phyloP scores from a whole-genome alignment of 768 basidiomycete genomes.

The Boletus rubescentipes region DNA sequence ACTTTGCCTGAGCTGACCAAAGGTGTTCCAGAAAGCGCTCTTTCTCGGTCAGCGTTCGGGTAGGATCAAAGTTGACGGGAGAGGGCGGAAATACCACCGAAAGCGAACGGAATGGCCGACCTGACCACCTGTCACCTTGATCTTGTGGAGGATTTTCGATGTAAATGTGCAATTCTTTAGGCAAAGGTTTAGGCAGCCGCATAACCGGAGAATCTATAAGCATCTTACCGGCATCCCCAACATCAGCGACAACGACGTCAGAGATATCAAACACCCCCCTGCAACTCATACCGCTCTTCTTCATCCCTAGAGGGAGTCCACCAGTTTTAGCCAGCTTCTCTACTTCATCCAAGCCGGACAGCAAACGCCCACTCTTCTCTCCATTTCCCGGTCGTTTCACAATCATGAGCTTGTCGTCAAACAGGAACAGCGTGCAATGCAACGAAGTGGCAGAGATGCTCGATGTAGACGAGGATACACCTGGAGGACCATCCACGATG shows the following conservation, averaged over 20 bases:
- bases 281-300: constrained; percentile 78
- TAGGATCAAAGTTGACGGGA: constrained; percentile 63
- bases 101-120: constrained; percentile 78
- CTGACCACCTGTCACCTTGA: constrained; percentile 84
- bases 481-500: constrained; percentile 44
- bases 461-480: constrained; percentile 43
- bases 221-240: constrained; percentile 77
- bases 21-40: constrained; percentile 83
- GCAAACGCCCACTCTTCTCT: constrained; percentile 67
- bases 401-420: constrained; percentile 91
- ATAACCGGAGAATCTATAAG: neutral
- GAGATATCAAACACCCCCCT: constrained; percentile 84
- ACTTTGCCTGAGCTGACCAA: constrained; percentile 84
- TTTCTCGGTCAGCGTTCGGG: constrained; percentile 65
- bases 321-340: constrained; percentile 70
- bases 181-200: constrained; percentile 7
- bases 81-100: constrained; percentile 76
- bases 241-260: constrained; percentile 80
- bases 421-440: constrained; percentile 88
- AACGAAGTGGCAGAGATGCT: constrained; percentile 48
- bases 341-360: constrained; percentile 77
- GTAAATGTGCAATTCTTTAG: constrained; percentile 79
- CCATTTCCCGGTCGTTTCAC: constrained; percentile 80
- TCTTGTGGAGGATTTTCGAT: constrained; percentile 81
- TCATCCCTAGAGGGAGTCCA: constrained; percentile 60